Base-by-base conservation (phyloP, 2,329 filamentous ascomycete genomes). In the Iodosphaeria phyllophila region DNA sequence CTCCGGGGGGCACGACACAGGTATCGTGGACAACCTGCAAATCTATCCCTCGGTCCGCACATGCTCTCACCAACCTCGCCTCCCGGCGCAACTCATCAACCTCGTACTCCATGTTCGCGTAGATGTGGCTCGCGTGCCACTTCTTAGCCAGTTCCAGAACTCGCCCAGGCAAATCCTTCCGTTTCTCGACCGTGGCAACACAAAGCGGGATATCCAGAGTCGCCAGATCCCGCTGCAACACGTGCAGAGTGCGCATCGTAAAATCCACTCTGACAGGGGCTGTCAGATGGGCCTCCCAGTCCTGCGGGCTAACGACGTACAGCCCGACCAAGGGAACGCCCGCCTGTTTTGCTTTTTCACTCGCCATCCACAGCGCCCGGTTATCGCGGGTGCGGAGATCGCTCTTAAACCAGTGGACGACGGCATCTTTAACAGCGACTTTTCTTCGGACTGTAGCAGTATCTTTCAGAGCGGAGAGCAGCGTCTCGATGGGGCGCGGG, bases 331-430 rank as follows among this genome's bases (percentile, higher is more conserved):
- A 51, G 1, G 80, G 74, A 1, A 84, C 60, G 0, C 64, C 62
- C n/a, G 66, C 58, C 18, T 68, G 60, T 29, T 67, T 70, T 2
- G 82, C 79, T 24, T 61, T 59, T 29, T 69, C 51, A 28, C 64
- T 70, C 0, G 83, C 83, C 31, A 71, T 48, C 17, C 64, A 60
- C 13, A 92, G 47, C 0, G 66, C 66, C 6, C 64, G 74, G 43
- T 92, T 92, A 44, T 93, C 84, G 1, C 51, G 47, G 2, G 64
- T 58, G 3, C 83, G 64, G 25, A 92, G 50, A 44, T 92, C 84
- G 40, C 66, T 70, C 50, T 89, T 91, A 56, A 86, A 92, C 83
- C 83, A 92, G 48, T 92, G 79, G 0, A 92, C 65, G 0, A 92
- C 74, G 0, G 72, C 67, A 14, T 65, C 53, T 16, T 64, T 64